These are phyloP conservation scores for Zoysia japonica DNA, from an alignment of 176 grass and related monocot species.

Conservation along the genomic window DNA sequence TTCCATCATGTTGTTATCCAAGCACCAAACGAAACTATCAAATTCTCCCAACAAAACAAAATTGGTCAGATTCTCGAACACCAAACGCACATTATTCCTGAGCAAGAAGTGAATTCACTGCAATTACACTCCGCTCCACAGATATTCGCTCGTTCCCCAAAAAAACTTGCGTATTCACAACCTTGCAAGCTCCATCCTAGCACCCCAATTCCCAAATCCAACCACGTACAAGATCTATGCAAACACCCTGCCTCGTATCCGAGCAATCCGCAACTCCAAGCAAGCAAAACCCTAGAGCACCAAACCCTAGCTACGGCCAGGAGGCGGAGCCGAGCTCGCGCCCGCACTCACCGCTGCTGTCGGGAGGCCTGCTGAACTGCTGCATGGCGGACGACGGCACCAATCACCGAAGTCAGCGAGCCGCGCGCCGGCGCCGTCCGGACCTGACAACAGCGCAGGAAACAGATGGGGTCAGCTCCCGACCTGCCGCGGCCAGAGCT, in stretches of 20 bases:
- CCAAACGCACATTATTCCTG: too few relatives aligned
- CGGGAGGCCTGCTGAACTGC: conserved; percentile 48
- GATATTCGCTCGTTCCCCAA: too few relatives aligned
- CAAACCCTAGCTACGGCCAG: conserved; percentile 24
- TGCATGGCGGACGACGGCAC: conserved; percentile 43
- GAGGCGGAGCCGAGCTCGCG: background rate
- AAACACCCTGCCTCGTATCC: background rate
- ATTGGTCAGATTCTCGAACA: too few relatives aligned
- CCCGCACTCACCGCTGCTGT: conserved; percentile 77
- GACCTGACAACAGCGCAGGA: conserved; percentile 33
- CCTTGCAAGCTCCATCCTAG: too few relatives aligned
- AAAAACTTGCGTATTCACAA: too few relatives aligned
- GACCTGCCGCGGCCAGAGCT: background rate
- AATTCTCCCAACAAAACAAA: too few relatives aligned
- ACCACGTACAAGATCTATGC: too few relatives aligned
- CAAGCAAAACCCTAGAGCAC: conserved; percentile 33
- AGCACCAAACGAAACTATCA: too few relatives aligned
- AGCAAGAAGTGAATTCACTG: too few relatives aligned
- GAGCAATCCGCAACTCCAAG: background rate
- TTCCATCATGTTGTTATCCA: too few relatives aligned
- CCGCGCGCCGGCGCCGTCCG: conserved; percentile 12
- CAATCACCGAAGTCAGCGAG: background rate
- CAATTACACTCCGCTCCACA: too few relatives aligned
- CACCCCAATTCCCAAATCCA: too few relatives aligned
- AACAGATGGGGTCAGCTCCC: conserved; percentile 11